Base-by-base conservation (phyloP, 1,284 basidiomycete species). In the Cutaneotrichosporon mucoides region DNA sequence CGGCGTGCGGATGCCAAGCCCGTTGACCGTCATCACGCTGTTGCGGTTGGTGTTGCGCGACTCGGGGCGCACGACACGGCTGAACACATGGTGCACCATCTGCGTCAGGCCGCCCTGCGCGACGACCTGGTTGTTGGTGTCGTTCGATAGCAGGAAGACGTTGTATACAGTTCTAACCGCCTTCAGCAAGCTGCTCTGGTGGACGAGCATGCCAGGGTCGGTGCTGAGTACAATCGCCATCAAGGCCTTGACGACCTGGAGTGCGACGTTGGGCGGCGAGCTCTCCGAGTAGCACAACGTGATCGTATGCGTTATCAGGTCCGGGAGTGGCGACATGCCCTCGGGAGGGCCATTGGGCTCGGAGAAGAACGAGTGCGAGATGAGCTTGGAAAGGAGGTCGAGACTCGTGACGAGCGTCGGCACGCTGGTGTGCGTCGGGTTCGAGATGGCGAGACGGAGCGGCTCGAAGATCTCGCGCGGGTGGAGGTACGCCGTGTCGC, bases 161-260 rank as follows among this genome's bases (percentile, higher is more conserved):
- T 97, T 97, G 80, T 97, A 97, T 2, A 98, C 93, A 6, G 94
- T 96, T 42, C 94, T 84, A 35, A 98, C 90, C 35, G 94, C 92
- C 76, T 95, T 95, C 65, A 98, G 84, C 41, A 98, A 82, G 11
- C 90, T 90, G 6, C 91, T 94, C 74, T 96, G 93, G 76, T 97
- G 94, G 3, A 96, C 90, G 44, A 91, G 83, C 66, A 89, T 86
- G 11, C 75, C 73, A 53, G 70, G 69, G 43, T 86, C 89, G 4
- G 88, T 83, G 6, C 92, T 95, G 42, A 98, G 82, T 33, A 96
- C 87, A 49, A 97, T 81, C 1, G 92, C 84, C 55, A 98, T 84
- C 24, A 98, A 82, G 6, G 92, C 92, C 76, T 96, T 97, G 64
- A 97, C 91, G 62, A 98, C 92, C 72, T 97, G 94, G 8, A 98